phyloP scores from a whole-genome alignment of 108 stramenopile genomes.

The Fragilaria crotonensis region DNA sequence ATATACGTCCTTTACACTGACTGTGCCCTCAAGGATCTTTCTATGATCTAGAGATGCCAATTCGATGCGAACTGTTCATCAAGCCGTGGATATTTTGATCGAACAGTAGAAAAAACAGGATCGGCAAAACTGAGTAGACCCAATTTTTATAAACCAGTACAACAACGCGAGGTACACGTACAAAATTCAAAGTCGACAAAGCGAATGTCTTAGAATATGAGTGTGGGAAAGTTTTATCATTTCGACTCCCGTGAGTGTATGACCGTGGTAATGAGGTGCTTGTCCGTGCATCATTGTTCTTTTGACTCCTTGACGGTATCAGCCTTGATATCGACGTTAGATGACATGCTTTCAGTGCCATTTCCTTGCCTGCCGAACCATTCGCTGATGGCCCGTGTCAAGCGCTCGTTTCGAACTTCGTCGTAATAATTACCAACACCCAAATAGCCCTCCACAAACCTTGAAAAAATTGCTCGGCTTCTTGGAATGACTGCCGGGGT shows the following conservation, averaged over 20 bases:
- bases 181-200: too few relatives aligned
- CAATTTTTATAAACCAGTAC: too few relatives aligned
- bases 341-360: not conserved
- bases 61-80: slow-evolving; percentile 77
- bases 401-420: slow-evolving; percentile 42
- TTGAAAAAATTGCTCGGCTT: slow-evolving; percentile 67
- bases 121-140: not conserved
- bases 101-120: slow-evolving; percentile 15
- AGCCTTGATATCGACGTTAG: too few relatives aligned
- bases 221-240: too few relatives aligned
- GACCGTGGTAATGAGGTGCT: too few relatives aligned
- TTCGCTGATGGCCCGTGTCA: slow-evolving; percentile 63
- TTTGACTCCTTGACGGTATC: too few relatives aligned
- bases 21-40: slow-evolving; percentile 84
- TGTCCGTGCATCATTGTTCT: too few relatives aligned
- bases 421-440: slow-evolving; percentile 51
- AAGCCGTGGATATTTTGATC: slow-evolving; percentile 68
- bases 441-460: slow-evolving; percentile 82
- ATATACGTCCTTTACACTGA: slow-evolving; percentile 80
- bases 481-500: too few relatives aligned
- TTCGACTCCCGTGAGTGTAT: too few relatives aligned
- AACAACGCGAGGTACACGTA: too few relatives aligned
- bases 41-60: slow-evolving; percentile 89
- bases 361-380: slow-evolving; percentile 59
- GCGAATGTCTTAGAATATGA: too few relatives aligned